These are phyloP conservation scores for Tetrahymena malaccensis DNA, from an alignment of 73 alveolate genomes.

Conservation along the genomic window DNA sequence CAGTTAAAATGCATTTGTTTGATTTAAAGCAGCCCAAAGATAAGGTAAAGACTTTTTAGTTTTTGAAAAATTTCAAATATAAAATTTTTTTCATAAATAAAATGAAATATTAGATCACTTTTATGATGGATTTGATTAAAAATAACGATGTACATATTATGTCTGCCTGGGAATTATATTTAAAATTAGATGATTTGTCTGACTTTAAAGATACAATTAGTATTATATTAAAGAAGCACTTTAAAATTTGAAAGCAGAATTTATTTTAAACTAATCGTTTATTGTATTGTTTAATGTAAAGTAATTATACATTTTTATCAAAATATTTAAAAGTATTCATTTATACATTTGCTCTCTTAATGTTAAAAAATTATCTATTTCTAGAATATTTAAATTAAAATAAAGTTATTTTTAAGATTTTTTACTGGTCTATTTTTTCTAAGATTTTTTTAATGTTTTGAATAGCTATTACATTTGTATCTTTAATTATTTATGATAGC, in stretches of 20 bases:
- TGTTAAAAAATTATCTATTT: too few relatives aligned
- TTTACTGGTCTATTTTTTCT: too few relatives aligned
- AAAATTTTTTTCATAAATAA: background rate
- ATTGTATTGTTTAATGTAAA: background rate
- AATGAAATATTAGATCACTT: background rate
- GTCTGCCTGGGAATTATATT: background rate
- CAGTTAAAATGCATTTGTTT: background rate
- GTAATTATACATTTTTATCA: too few relatives aligned
- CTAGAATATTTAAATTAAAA: too few relatives aligned
- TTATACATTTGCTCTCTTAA: too few relatives aligned
- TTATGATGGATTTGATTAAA: background rate
- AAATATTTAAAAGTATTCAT: too few relatives aligned
- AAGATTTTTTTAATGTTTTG: too few relatives aligned
- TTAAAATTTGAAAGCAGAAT: background rate
- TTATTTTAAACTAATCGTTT: too few relatives aligned
- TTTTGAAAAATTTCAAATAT: background rate
- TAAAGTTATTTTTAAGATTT: too few relatives aligned
- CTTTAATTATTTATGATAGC: too few relatives aligned
- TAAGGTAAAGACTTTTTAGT: background rate
- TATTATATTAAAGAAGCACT: background rate
- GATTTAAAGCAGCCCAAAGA: background rate
- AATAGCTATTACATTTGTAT: too few relatives aligned
- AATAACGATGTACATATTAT: background rate
- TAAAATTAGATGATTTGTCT: background rate
- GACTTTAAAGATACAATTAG: background rate